Percentiles rank a stretch among this genome's conserved stretches.
phyloP scores from a whole-genome alignment of 176 grass and related monocot species.

The Eragrostis nindensis region DNA sequence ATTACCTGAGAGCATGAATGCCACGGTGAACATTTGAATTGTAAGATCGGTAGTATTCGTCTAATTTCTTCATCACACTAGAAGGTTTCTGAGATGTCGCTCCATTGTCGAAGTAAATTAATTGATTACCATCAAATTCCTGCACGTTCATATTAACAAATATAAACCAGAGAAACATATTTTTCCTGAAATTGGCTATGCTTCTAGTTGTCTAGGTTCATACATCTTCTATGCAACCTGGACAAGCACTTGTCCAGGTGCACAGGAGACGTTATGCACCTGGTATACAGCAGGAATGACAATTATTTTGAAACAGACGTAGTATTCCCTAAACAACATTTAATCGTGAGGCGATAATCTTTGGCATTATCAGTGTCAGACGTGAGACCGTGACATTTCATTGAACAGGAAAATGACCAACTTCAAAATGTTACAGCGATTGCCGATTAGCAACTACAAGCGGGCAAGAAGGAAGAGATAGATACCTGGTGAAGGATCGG shows the following conservation, averaged over 20 bases:
- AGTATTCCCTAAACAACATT: no score
- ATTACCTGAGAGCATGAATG: constrained; percentile 81
- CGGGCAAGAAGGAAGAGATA: background rate
- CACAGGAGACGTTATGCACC: no score
- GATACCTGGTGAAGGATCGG: constrained; percentile 88
- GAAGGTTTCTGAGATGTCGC: constrained; percentile 91
- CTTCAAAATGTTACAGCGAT: background rate
- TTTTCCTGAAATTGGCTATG: no score
- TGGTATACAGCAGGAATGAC: no score
- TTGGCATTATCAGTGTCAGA: no score
- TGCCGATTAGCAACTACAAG: background rate
- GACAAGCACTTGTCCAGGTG: no score
- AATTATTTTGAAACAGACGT: no score
- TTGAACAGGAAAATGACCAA: background rate
- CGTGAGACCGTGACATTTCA: background rate
- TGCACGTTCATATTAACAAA: constrained; percentile 7
- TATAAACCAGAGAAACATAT: no score
- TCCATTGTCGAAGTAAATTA: constrained; percentile 92
- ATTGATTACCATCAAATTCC: constrained; percentile 68
- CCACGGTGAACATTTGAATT: constrained; percentile 96
- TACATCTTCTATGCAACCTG: no score
- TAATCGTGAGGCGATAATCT: no score
- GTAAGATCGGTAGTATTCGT: constrained; percentile 76
- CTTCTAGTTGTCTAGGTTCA: no score
- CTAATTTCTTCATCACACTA: constrained; percentile 68